Conservation (phyloP, 768 basidiomycete genomes). For the Pleurotus cornucopiae region DNA sequence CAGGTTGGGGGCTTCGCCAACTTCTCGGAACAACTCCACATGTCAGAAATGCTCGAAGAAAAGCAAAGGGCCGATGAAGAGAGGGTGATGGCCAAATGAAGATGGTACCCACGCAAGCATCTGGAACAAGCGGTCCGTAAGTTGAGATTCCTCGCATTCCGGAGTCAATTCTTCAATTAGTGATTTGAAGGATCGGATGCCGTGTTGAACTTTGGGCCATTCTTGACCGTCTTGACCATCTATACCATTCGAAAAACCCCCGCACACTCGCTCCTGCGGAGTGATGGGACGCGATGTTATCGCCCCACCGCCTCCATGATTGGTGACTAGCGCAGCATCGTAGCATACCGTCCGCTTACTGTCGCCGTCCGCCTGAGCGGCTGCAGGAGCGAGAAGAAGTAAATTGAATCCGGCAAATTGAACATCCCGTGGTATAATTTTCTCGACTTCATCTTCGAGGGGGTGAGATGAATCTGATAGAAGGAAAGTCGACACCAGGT, state of each 20-base stretch:
- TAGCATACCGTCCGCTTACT: constrained; percentile 30
- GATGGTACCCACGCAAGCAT: constrained; percentile 60
- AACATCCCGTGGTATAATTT: constrained; percentile 41
- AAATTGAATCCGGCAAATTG: constrained; percentile 81
- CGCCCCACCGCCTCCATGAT: constrained; percentile 63
- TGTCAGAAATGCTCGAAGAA: constrained; percentile 20
- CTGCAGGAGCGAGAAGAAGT: constrained; percentile 52
- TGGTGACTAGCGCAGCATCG: constrained; percentile 59
- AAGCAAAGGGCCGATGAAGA: constrained; percentile 13
- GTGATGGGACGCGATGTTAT: constrained; percentile 53
- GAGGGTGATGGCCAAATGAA: constrained; percentile 12
- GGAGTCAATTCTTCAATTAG: constrained; percentile 35
- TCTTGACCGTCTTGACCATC: constrained; percentile 55
- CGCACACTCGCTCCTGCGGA: constrained; percentile 41
- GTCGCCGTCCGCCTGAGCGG: constrained; percentile 17
- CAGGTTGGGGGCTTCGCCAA: constrained; percentile 40
- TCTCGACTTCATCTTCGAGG: constrained; percentile 45
- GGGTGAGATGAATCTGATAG: constrained; percentile 41
- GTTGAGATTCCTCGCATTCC: constrained; percentile 41
- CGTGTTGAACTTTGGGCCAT: constrained; percentile 76
- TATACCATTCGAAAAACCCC: constrained; percentile 73
- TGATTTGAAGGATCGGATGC: constrained; percentile 39
- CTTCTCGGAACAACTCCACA: constrained; percentile 30
- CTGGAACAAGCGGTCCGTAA: constrained; percentile 58
- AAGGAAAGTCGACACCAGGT: constrained; percentile 65